phyloP scores from a whole-genome alignment of 2,329 filamentous ascomycete species.

The Ascochyta pisi region DNA sequence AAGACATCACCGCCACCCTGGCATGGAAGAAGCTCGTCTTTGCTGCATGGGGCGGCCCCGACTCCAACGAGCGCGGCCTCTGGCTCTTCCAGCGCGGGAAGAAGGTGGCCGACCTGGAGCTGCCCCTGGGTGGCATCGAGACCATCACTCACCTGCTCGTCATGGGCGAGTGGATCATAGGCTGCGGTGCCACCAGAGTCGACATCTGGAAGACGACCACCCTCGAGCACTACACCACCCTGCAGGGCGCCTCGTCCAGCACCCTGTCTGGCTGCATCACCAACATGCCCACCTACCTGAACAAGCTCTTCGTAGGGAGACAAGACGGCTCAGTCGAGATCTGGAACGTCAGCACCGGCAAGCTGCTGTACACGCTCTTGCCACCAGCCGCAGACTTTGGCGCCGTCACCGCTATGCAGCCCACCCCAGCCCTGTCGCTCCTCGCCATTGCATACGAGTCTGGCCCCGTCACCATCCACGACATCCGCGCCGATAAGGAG shows the following conservation, averaged over 20 bases:
- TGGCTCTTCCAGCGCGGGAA: conserved; percentile 95
- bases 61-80: conserved; percentile 67
- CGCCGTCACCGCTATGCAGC: conserved; percentile 84
- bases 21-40: conserved; percentile 88
- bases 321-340: conserved; percentile 91
- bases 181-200: conserved; percentile 74
- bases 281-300: conserved; percentile 92
- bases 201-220: conserved; percentile 88
- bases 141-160: conserved; percentile 79
- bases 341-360: conserved; percentile 94
- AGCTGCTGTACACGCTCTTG: conserved; percentile 87
- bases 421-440: conserved; percentile 82
- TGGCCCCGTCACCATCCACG: conserved; percentile 79
- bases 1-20: conserved; percentile 81
- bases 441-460: conserved; percentile 86
- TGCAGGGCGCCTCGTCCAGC: conserved; percentile 67
- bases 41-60: conserved; percentile 82
- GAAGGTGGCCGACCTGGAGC: conserved; percentile 76
- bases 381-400: conserved; percentile 76
- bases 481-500: conserved; percentile 78
- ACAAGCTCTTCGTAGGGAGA: conserved; percentile 91
- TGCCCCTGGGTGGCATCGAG: conserved; percentile 70
- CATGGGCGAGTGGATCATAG: conserved; percentile 92
- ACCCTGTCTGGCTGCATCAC: conserved; percentile 79
- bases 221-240: conserved; percentile 88